These are phyloP conservation scores for Trichoderma afroharzianum DNA, from an alignment of 2,329 filamentous ascomycete species.

Conservation along the genomic window DNA sequence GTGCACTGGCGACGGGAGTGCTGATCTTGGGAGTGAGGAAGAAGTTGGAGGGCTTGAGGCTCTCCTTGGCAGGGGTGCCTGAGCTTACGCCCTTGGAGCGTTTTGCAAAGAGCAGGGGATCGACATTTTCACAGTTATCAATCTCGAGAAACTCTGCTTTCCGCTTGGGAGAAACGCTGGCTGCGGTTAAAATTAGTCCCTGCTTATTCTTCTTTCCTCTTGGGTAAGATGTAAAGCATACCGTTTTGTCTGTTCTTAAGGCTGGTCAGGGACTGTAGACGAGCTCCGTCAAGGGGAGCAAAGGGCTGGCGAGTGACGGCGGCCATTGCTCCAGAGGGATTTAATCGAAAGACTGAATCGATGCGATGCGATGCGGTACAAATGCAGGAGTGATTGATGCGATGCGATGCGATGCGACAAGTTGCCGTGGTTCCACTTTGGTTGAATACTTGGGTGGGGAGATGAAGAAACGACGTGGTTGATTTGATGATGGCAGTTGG, in stretches of 20 bases:
- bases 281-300: conserved; percentile 64
- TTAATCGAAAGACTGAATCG: not conserved
- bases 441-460: not conserved
- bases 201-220: not conserved
- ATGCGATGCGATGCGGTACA: not conserved
- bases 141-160: conserved; percentile 53
- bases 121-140: conserved; percentile 59
- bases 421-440: not conserved
- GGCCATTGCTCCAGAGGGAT: conserved; percentile 42
- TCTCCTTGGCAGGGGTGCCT: conserved; percentile 40
- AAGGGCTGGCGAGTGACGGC: conserved; percentile 66
- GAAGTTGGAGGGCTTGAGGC: conserved; percentile 48
- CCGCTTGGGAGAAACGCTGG: conserved; percentile 45
- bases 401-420: not conserved
- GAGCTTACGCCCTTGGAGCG: conserved; percentile 51
- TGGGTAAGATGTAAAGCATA: conserved; percentile 38
- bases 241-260: conserved; percentile 76
- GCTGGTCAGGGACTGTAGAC: conserved; percentile 69
- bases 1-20: conserved; percentile 30
- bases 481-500: not conserved
- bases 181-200: not conserved
- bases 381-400: not conserved
- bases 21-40: conserved; percentile 41
- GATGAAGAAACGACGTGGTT: not conserved
- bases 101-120: conserved; percentile 56